phyloP scores from a whole-genome alignment of 1,284 basidiomycete species.

The Puccinia hordei region DNA sequence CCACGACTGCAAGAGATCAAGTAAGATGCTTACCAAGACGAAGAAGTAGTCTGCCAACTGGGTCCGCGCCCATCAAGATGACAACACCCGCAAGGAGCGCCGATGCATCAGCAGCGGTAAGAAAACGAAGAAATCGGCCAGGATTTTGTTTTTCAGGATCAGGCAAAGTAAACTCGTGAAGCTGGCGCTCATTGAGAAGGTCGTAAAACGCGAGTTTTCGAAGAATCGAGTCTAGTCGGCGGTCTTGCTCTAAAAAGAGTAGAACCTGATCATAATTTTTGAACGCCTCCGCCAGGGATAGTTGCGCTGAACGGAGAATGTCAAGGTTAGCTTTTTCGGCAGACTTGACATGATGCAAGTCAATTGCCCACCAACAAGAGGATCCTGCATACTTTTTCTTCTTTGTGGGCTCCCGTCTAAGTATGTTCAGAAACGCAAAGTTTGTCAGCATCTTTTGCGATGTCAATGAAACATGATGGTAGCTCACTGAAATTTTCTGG shows the following conservation, averaged over 20 bases:
- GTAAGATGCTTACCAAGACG: conserved; percentile 11
- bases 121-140: conserved; percentile 34
- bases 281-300: conserved; percentile 34
- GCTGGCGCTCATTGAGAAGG: conserved; percentile 26
- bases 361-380: background rate
- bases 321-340: background rate
- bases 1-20: background rate
- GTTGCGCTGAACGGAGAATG: background rate
- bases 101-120: conserved; percentile 24
- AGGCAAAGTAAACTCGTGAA: conserved; percentile 7
- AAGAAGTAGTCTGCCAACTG: conserved; percentile 20
- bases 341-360: background rate
- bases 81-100: conserved; percentile 32
- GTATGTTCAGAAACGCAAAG: background rate
- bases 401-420: conserved; percentile 20
- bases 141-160: conserved; percentile 30
- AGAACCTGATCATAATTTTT: conserved; percentile 17
- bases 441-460: background rate
- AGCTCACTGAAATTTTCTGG: conserved; percentile 31
- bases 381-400: background rate
- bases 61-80: conserved; percentile 28
- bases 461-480: background rate
- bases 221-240: conserved; percentile 9
- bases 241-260: conserved; percentile 12
- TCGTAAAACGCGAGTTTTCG: conserved; percentile 6